Evolutionary conservation across 768 basidiomycete genomes (phyloP).

Genomic region (Candolleomyces efflorescens): DNA sequence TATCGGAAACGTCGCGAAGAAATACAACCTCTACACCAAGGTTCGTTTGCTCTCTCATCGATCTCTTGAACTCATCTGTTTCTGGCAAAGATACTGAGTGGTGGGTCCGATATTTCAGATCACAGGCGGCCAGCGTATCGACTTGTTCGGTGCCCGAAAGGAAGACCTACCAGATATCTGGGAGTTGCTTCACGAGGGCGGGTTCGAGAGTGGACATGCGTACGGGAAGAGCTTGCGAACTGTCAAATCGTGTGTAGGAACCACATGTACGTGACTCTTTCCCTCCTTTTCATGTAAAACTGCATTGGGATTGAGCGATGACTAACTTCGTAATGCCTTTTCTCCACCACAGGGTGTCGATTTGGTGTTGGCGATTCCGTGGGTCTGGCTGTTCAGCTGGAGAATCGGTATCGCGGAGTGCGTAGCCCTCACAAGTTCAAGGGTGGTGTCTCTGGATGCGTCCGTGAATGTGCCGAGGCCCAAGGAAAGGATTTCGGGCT

Average conservation of each 20-base stretch:
- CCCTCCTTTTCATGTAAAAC: background rate
- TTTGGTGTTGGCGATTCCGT: conserved; percentile 76
- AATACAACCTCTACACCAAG: conserved; percentile 63
- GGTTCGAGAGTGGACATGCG: conserved; percentile 74
- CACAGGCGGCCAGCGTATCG: conserved; percentile 52
- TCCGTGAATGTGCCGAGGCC: conserved; percentile 75
- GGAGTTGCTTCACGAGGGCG: conserved; percentile 59
- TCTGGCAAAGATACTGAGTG: no score
- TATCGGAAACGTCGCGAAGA: conserved; percentile 62
- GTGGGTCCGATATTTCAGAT: conserved; percentile 10
- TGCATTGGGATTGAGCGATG: no score
- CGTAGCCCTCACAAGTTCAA: conserved; percentile 72
- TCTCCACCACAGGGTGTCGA: conserved; percentile 41
- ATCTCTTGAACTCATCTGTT: background rate
- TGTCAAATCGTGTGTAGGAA: conserved; percentile 77
- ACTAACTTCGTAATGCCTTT: background rate
- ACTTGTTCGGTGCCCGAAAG: conserved; percentile 68
- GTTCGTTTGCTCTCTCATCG: conserved; percentile 15
- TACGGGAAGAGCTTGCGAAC: conserved; percentile 70
- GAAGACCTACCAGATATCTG: conserved; percentile 65
- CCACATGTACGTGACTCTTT: conserved; percentile 31
- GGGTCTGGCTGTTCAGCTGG: conserved; percentile 65
- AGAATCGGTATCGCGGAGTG: conserved; percentile 69
- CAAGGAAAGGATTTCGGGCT: conserved; percentile 68
- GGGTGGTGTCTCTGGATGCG: conserved; percentile 72